A percentile compares a stretch with the other conserved stretches of the same genome.
These are phyloP conservation scores for Liriodendron chinense DNA, from an alignment of 164 flowering plant genomes.

Conservation along the genomic window DNA sequence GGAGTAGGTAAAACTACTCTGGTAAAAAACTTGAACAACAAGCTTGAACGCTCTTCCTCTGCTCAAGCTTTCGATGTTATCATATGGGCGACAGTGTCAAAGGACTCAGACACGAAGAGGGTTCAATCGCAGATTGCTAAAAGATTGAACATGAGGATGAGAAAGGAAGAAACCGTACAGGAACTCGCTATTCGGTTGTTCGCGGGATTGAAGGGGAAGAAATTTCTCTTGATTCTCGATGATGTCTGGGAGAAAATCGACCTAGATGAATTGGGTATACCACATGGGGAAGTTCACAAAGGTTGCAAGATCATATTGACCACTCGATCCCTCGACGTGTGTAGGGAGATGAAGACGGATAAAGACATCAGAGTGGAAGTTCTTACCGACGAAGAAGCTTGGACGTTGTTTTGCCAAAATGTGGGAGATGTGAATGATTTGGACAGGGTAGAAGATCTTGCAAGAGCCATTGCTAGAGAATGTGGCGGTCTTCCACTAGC, in stretches of 20 bases:
- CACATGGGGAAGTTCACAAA: not conserved
- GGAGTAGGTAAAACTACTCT: conserved; percentile 10
- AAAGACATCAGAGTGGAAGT: not conserved
- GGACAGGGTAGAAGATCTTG: not conserved
- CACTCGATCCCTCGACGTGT: not conserved
- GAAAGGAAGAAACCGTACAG: not conserved
- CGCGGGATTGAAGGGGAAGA: not conserved
- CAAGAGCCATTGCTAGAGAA: not conserved
- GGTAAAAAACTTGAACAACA: not conserved
- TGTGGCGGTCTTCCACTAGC: not conserved
- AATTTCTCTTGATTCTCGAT: not conserved
- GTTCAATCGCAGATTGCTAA: not conserved
- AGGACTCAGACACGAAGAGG: not conserved
- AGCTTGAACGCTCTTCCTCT: not conserved
- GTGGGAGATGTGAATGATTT: not conserved
- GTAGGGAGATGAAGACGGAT: conserved; percentile 17
- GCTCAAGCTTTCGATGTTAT: not conserved
- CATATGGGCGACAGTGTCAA: not conserved
- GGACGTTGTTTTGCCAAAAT: not conserved
- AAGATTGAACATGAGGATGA: not conserved
- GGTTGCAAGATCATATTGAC: conserved; percentile 2
- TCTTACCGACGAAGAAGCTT: not conserved
- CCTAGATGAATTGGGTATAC: not conserved
- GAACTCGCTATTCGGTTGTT: not conserved
- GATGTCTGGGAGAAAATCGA: conserved; percentile 2